Evolutionary conservation across 352 stramenopile genomes (phyloP).

Genomic region (Phytophthora quininea): DNA sequence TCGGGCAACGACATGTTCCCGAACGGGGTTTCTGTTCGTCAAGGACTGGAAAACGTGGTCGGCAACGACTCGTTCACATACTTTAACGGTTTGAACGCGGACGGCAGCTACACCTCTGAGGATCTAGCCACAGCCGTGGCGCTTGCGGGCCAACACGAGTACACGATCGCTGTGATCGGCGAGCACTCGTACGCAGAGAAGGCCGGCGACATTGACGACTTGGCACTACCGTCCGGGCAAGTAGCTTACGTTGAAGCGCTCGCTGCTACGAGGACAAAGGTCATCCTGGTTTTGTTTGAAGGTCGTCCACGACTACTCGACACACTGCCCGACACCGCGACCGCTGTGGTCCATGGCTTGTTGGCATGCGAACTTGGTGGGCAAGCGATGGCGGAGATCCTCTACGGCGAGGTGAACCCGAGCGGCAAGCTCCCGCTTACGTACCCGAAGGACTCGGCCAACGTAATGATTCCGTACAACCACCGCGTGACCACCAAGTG

Average conservation of each 20-base stretch:
- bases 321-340: constrained; percentile 43
- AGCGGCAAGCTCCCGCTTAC: constrained; percentile 83
- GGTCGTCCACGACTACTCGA: constrained; percentile 78
- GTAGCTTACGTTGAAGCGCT: constrained; percentile 77
- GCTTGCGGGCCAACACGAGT: constrained; percentile 50
- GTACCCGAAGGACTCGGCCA: constrained; percentile 74
- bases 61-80: constrained; percentile 42
- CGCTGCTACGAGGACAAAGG: constrained; percentile 64
- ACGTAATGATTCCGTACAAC: constrained; percentile 79
- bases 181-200: constrained; percentile 87
- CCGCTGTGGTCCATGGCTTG: constrained; percentile 78
- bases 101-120: constrained; percentile 47
- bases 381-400: constrained; percentile 81
- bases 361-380: constrained; percentile 80
- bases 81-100: constrained; percentile 59
- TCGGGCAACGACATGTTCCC: constrained; percentile 67
- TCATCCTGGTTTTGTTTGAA: constrained; percentile 85
- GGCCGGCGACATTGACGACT: constrained; percentile 82
- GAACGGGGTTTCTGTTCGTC: constrained; percentile 59
- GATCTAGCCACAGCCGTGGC: constrained; percentile 63
- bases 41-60: constrained; percentile 47
- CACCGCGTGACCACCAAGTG: constrained; percentile 69
- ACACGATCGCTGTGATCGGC: constrained; percentile 82
- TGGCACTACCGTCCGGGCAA: constrained; percentile 67
- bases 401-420: constrained; percentile 84